Conservation (phyloP, 176 grass and related monocot genomes). For the Tuctoria greenei region DNA sequence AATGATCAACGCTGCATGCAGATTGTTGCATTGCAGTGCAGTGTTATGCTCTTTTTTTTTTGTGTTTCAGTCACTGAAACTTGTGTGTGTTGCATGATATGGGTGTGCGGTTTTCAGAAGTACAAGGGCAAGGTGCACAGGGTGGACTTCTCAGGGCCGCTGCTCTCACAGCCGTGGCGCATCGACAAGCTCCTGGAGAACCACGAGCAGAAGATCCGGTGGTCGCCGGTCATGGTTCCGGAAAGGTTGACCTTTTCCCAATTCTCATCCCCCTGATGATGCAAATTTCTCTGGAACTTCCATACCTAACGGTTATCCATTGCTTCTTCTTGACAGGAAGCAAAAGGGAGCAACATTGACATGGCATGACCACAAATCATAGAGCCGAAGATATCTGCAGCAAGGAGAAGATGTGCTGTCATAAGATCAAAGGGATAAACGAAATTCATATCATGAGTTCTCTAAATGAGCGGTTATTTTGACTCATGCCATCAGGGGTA, state of each 20-base stretch:
- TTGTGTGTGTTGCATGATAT: background rate
- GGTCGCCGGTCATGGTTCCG: slow-evolving; percentile 67
- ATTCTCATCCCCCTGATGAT: background rate
- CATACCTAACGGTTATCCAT: slow-evolving; percentile 11
- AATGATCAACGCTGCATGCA: background rate
- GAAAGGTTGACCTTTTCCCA: slow-evolving; percentile 53
- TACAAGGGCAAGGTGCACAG: slow-evolving; percentile 47
- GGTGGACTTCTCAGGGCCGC: slow-evolving; percentile 62
- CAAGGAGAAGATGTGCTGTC: background rate
- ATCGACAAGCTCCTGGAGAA: slow-evolving; percentile 81
- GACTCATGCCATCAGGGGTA: slow-evolving; percentile 7
- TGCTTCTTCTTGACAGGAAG: slow-evolving; percentile 21
- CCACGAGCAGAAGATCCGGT: slow-evolving; percentile 68
- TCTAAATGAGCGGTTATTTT: slow-evolving; percentile 11
- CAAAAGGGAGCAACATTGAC: slow-evolving; percentile 46
- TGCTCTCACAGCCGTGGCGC: slow-evolving; percentile 53
- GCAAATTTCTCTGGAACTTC: background rate
- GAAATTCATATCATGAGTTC: background rate
- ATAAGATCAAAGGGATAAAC: background rate
- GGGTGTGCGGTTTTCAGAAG: slow-evolving; percentile 35
- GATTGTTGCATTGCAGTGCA: background rate
- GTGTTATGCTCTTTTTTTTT: too few relatives aligned
- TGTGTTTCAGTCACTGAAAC: slow-evolving; percentile 7
- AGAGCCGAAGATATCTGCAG: background rate
- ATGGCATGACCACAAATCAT: slow-evolving; percentile 3